Conservation (phyloP, 139 green algal genomes). For the Chlorella sp. region DNA sequence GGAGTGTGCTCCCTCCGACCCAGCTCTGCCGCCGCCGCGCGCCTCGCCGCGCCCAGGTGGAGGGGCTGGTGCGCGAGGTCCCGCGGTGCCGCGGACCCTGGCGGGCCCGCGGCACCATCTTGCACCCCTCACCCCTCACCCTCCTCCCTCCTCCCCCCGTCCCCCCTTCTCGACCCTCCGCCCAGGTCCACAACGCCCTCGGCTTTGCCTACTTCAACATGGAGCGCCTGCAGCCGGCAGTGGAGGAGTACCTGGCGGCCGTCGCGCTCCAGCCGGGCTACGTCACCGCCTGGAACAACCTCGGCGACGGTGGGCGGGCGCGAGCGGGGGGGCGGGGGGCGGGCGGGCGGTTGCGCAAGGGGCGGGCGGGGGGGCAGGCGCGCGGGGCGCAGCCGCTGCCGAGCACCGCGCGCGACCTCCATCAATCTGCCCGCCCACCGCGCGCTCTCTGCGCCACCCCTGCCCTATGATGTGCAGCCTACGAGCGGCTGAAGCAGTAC, state of each 20-base stretch:
- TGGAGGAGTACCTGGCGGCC: conserved; percentile 83
- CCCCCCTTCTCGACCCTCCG: not conserved
- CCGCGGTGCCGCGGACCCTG: no score
- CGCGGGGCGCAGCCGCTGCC: not conserved
- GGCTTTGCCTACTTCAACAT: conserved; percentile 94
- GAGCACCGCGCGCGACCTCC: no score
- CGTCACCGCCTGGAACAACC: conserved; percentile 95
- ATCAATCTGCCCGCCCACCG: no score
- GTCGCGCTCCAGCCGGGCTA: conserved; percentile 82
- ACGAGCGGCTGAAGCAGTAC: conserved; percentile 78
- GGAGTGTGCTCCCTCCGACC: no score
- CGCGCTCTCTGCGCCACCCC: no score
- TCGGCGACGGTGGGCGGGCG: no score
- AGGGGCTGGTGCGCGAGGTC: no score
- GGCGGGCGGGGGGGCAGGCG: not conserved
- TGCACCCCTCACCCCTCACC: no score
- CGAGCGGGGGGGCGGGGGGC: conserved; percentile 61
- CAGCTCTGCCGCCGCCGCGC: no score
- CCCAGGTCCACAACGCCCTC: conserved; percentile 95
- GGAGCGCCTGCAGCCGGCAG: conserved; percentile 68
- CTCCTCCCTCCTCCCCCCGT: not conserved
- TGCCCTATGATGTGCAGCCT: no score
- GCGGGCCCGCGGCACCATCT: no score
- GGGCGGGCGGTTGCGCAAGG: not conserved
- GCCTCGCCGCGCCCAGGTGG: no score